phyloP scores from a whole-genome alignment of 192 early-diverging fungal species.

The Backusella circina region DNA sequence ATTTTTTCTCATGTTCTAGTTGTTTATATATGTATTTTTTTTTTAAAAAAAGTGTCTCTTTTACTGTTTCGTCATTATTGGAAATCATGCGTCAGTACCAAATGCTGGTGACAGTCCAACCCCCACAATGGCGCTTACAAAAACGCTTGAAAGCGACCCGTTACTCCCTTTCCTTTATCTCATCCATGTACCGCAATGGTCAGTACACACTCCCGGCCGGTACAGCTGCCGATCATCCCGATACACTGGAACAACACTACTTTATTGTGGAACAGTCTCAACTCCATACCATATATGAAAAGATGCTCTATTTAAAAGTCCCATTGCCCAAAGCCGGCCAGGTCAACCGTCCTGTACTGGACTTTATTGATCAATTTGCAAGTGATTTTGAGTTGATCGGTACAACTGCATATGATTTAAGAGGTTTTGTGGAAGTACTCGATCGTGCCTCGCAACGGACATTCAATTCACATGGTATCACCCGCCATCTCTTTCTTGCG shows the following conservation, averaged over 20 bases:
- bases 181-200: conserved; percentile 31
- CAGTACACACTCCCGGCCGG: conserved; percentile 25
- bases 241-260: conserved; percentile 6
- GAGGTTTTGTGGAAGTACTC: conserved; percentile 55
- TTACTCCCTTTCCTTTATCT: conserved; percentile 44
- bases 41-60: background rate
- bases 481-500: conserved; percentile 58
- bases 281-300: conserved; percentile 58
- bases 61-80: conserved; percentile 25
- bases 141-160: conserved; percentile 51
- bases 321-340: conserved; percentile 62
- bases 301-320: conserved; percentile 48
- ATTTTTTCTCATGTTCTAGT: background rate
- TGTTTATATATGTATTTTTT: background rate
- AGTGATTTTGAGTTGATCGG: conserved; percentile 56
- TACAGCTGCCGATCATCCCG: background rate
- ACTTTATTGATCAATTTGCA: conserved; percentile 60
- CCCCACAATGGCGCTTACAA: conserved; percentile 42
- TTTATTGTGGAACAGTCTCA: conserved; percentile 44
- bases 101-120: conserved; percentile 38
- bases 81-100: conserved; percentile 34
- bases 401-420: conserved; percentile 47
- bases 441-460: conserved; percentile 63
- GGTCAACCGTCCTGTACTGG: conserved; percentile 52
- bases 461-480: conserved; percentile 65